These are phyloP conservation scores for Scleromitrula shiraiana DNA, from an alignment of 2,329 filamentous ascomycete genomes.

Conservation along the genomic window DNA sequence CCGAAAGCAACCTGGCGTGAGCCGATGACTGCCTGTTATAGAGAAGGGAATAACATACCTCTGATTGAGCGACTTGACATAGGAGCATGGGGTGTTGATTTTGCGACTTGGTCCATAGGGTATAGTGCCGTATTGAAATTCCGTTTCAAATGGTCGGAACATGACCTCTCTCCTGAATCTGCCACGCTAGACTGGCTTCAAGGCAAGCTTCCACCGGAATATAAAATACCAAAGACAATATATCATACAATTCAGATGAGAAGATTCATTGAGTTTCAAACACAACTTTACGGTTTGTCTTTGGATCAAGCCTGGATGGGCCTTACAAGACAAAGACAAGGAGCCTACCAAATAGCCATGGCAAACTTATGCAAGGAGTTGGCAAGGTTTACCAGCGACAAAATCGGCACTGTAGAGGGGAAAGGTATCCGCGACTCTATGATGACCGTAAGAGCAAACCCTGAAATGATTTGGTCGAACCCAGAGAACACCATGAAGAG, in stretches of 20 bases:
- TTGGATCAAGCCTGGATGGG: neutral
- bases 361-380: neutral
- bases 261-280: neutral
- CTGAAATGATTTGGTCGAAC: too few species aligned
- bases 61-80: neutral
- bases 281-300: neutral
- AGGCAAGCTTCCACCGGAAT: neutral
- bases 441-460: rapidly evolving
- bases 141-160: neutral
- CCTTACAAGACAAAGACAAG: neutral
- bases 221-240: neutral
- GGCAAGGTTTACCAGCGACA: neutral
- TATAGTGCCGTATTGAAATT: neutral
- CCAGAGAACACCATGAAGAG: neutral
- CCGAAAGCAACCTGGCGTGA: neutral
- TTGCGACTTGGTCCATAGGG: neutral
- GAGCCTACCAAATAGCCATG: neutral
- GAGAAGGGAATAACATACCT: neutral
- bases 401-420: neutral
- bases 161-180: neutral
- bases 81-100: neutral
- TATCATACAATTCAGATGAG: neutral
- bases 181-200: neutral
- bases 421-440: rapidly evolving
- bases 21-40: neutral